phyloP scores from a whole-genome alignment of 805 yeast species.

The Candida pini region DNA sequence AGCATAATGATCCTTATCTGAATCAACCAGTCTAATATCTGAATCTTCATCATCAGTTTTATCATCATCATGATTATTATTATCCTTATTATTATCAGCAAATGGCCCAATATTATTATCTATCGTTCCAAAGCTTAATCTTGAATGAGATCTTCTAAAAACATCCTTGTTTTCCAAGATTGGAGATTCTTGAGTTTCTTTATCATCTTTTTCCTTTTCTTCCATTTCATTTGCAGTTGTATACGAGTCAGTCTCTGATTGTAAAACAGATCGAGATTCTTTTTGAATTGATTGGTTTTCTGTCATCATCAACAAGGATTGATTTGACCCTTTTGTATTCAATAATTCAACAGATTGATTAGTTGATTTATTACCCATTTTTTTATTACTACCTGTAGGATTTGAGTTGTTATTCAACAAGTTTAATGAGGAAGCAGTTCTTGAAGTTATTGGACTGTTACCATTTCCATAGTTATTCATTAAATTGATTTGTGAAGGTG shows the following conservation, averaged over 20 bases:
- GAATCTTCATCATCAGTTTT: conserved; percentile 2
- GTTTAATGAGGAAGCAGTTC: conserved; percentile 16
- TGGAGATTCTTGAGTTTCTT: not conserved
- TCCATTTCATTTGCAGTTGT: not conserved
- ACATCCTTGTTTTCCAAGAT: not conserved
- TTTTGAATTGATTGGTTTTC: not conserved
- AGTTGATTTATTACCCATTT: conserved; percentile 1
- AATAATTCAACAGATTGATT: conserved; percentile 5
- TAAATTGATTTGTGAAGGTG: conserved; percentile 25
- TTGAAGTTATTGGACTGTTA: conserved; percentile 9
- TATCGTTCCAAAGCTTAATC: not conserved
- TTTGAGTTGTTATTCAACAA: conserved; percentile 4
- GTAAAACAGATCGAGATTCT: not conserved
- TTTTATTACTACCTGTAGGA: not conserved
- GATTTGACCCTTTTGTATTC: conserved; percentile 13
- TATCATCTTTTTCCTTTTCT: not conserved
- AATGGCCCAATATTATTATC: not conserved
- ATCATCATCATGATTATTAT: not conserved
- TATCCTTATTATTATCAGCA: not conserved
- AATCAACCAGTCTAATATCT: not conserved
- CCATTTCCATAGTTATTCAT: conserved; percentile 18
- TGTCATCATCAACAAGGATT: conserved; percentile 6
- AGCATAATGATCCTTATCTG: conserved; percentile 33
- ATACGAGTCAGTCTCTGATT: not conserved
- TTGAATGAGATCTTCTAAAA: not conserved